A percentile compares a stretch with the other conserved stretches of the same genome.
These are phyloP conservation scores for Paraurostyla sp. DNA, from an alignment of 73 alveolate species.

Conservation along the genomic window DNA sequence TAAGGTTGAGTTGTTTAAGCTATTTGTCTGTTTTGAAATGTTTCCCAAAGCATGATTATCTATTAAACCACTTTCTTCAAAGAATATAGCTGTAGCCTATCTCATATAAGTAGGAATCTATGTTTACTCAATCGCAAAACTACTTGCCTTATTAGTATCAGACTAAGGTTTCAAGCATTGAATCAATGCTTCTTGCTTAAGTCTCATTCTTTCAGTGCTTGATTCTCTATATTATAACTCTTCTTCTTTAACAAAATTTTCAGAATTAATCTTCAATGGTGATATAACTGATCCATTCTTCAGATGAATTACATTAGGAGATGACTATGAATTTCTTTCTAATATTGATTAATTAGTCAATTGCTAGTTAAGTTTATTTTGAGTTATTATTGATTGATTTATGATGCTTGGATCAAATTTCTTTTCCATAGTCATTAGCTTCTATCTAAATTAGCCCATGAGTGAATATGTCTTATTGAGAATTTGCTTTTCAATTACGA, in stretches of 20 bases:
- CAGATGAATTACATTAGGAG: not conserved
- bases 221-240: conserved; percentile 1
- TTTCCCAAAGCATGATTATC: no score
- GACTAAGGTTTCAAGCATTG: not conserved
- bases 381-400: not conserved
- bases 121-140: no score
- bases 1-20: no score
- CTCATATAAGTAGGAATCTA: no score
- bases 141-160: no score
- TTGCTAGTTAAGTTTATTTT: not conserved
- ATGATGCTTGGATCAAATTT: not conserved
- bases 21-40: no score
- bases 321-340: not conserved
- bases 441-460: conserved; percentile 18
- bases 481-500: not conserved
- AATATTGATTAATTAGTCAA: not conserved
- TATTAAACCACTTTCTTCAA: no score
- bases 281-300: conserved; percentile 16
- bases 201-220: conserved; percentile 25
- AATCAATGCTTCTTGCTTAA: conserved; percentile 14
- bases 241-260: not conserved
- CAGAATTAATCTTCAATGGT: not conserved
- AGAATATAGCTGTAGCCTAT: no score
- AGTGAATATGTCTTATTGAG: not conserved
- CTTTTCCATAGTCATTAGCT: conserved; percentile 22